Conservation (phyloP, 805 yeast genomes). For the Barnettozyma vustinii region DNA sequence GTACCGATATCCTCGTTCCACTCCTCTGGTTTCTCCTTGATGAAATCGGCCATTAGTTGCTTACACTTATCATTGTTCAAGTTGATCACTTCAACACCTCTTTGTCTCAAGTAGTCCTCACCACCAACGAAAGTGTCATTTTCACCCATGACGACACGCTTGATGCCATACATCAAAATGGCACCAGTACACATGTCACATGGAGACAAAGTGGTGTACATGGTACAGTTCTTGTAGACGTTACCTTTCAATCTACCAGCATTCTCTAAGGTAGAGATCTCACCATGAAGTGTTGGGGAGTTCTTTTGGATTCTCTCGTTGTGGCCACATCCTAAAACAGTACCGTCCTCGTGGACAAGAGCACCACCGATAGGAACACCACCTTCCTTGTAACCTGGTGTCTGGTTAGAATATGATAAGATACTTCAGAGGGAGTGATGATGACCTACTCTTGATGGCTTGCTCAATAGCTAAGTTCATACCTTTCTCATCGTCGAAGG, state of each 20-base stretch:
- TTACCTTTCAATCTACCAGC: conserved; percentile 85
- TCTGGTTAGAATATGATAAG: neutral
- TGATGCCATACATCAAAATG: conserved; percentile 79
- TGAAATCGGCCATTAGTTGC: conserved; percentile 71
- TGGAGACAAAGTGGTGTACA: conserved; percentile 86
- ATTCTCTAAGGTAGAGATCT: conserved; percentile 80
- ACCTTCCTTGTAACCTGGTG: conserved; percentile 40
- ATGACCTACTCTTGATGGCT: conserved; percentile 47
- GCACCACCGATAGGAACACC: conserved; percentile 49
- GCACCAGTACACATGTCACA: conserved; percentile 97
- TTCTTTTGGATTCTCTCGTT: conserved; percentile 83
- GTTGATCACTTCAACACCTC: conserved; percentile 72
- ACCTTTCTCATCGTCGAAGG: conserved; percentile 61
- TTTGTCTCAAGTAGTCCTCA: conserved; percentile 60
- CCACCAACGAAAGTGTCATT: conserved; percentile 79
- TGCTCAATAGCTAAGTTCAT: conserved; percentile 67
- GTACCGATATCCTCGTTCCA: conserved; percentile 81
- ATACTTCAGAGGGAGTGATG: neutral
- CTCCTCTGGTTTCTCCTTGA: conserved; percentile 66
- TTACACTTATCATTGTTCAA: conserved; percentile 56
- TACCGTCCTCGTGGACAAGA: conserved; percentile 68
- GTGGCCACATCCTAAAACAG: conserved; percentile 82
- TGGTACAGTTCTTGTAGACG: conserved; percentile 77
- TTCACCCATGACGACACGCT: conserved; percentile 86
- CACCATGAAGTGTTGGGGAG: conserved; percentile 88